Conservation (phyloP, 2,329 filamentous ascomycete species). For the Cercospora berteroae region DNA sequence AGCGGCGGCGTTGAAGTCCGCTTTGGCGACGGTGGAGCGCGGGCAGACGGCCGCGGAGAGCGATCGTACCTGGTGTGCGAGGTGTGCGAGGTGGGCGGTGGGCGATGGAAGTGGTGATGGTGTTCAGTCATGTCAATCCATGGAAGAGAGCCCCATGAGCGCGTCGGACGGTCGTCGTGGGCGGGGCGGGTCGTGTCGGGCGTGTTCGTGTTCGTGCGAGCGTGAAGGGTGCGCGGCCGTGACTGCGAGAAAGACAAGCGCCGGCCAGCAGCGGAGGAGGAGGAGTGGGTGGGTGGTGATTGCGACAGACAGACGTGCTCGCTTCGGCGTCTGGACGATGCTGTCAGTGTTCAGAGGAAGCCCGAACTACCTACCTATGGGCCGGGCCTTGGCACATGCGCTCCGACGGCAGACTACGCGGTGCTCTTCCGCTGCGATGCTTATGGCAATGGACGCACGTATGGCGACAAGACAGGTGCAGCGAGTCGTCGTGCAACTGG, state of each 20-base stretch:
- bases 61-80: conserved; percentile 14
- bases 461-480: no score
- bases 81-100: conserved; percentile 7
- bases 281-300: not conserved
- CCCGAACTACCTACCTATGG: not conserved
- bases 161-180: not conserved
- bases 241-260: conserved; percentile 5
- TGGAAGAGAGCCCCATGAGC: conserved; percentile 6
- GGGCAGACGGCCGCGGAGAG: conserved; percentile 5
- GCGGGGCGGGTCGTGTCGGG: not conserved
- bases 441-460: not conserved
- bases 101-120: conserved; percentile 5
- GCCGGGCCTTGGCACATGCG: not conserved
- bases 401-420: not conserved
- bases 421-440: not conserved
- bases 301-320: not conserved
- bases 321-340: not conserved
- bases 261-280: conserved; percentile 10
- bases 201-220: not conserved
- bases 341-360: not conserved
- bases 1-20: conserved; percentile 12
- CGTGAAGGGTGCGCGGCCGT: not conserved
- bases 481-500: no score
- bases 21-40: conserved; percentile 6
- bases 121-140: conserved; percentile 12